Base-by-base conservation (phyloP, 371 early-diverging fungal genomes). In the Phascolomyces articulosus region DNA sequence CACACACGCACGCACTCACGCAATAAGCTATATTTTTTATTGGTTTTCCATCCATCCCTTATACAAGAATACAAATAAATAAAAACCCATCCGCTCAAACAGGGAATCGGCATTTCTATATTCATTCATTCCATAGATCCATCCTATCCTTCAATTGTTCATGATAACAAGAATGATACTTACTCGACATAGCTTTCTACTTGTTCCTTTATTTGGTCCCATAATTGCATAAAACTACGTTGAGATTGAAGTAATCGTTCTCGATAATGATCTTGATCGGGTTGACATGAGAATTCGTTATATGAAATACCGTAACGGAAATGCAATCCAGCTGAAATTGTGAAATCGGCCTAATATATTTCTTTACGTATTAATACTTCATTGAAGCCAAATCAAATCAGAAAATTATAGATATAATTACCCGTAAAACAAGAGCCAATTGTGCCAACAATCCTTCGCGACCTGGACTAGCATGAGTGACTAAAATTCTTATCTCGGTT, bases 221-320 rank as follows among this genome's bases (percentile, higher is more conserved):
- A 89, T 58, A 87, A 70, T 4, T 82, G 80, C 79, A 85, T 70
- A 63, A 87, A 86, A 53, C 72, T 74, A 63, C 79, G 81, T 51
- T 85, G 86, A n/a, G 87, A 80, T 56, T 81, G 78, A 51, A 79
- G 64, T 26, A 89, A 55, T 58, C 86, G 79, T 29, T 82, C 73
- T n/a, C 86, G 73, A 70, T 85, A 89, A 58, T 81, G 78, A 44
- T 86, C 87, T 63, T 85, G 85, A 29, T 86, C 86, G 20, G 79
- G 79, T 55, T 86, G 87, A 49, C 87, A 86, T 21, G 87, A 75
- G 75, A 85, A 87, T 59, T 87, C 89, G 49, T 87, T 89, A 65
- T 87, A 89, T 21, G 86, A 84, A 67, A 87, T 85, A n/a, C 84
- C 85, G 54, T 89, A 89, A 31, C 89, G 86, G 75, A 87, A 87